Base-by-base conservation (phyloP, 768 basidiomycete genomes). In the Tylopilus vinaceipallidus region DNA sequence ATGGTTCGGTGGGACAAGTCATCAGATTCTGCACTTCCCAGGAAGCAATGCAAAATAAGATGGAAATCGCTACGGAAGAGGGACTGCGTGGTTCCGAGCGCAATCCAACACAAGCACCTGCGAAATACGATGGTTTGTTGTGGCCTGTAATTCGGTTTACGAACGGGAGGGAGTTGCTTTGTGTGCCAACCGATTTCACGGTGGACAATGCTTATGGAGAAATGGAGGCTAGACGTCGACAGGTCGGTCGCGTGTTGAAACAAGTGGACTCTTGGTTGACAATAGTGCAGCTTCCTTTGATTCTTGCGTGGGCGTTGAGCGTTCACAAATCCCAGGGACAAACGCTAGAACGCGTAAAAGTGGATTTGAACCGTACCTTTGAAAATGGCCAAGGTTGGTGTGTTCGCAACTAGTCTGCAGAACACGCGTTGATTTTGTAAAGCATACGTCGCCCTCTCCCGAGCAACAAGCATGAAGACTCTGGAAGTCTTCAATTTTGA, bases 301-400 rank as follows among this genome's bases (percentile, higher is more conserved):
- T 84, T 43, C 70, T 92, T n/a, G 84, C 92, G 0, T 94, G 91
- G 88, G 91, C 91, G 0, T 74, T 94, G 63, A 86, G 84, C 41
- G 83, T 94, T 30, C 91, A 94, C 70, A 95, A 95, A 63, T 86
- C 86, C 5, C 93, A 95, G 33, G 93, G 93, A 0, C 92, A 94
- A 66, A 95, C 93, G 0, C 70, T 95, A 37, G 81, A 90, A 43
- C 75, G 90, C 42, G 90, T 94, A 49, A 87, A 84, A 51, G 87
- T 94, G 4, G 83, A 94, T 60, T 76, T 95, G 23, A 64, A 71
- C 51, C 75, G 78, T 35, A 86, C 81, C 1, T 95, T 95, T 69
- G 93, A 88, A 64, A 84, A 80, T 50, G 87, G 87, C 5, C 83
- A 90, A 81, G 86, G 86, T 83, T 42, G 43, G 63, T 43, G 20